A percentile compares a stretch with the other conserved stretches of the same genome.
Evolutionary conservation across 371 early-diverging fungal genomes (phyloP).

Genomic region (Mortierella sp.): DNA sequence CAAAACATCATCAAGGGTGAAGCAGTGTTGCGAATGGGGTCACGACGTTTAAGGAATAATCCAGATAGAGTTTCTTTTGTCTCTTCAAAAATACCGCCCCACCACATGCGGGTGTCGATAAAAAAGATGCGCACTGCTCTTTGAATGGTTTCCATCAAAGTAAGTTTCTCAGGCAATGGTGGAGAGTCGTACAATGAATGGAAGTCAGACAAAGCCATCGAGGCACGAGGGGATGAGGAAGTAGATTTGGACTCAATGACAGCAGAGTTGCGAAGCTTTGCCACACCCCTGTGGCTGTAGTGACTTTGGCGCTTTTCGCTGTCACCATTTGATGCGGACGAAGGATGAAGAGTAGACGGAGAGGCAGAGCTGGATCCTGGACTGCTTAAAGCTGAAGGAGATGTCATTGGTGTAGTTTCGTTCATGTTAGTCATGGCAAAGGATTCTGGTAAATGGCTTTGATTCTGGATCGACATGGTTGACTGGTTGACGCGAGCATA

Average conservation of each 20-base stretch:
- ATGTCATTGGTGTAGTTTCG: neutral
- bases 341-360: constrained; percentile 31
- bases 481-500: constrained; percentile 69
- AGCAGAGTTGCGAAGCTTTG: constrained; percentile 16
- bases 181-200: constrained; percentile 44
- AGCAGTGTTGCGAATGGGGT: constrained; percentile 61
- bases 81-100: constrained; percentile 44
- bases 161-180: constrained; percentile 38
- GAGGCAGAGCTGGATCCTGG: neutral
- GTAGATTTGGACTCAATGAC: constrained; percentile 5
- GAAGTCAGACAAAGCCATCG: constrained; percentile 41
- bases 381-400: neutral
- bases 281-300: constrained; percentile 38
- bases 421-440: constrained; percentile 29
- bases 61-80: constrained; percentile 43
- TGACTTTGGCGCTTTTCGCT: constrained; percentile 12
- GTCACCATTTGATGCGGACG: constrained; percentile 8
- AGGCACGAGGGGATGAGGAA: constrained; percentile 37
- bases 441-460: constrained; percentile 10
- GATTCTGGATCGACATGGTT: constrained; percentile 86
- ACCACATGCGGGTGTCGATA: constrained; percentile 51
- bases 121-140: constrained; percentile 30
- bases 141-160: constrained; percentile 19
- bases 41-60: constrained; percentile 43
- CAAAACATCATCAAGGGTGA: constrained; percentile 53